These are phyloP conservation scores for Lactarius trivialis DNA, from an alignment of 768 basidiomycete genomes.

Conservation along the genomic window DNA sequence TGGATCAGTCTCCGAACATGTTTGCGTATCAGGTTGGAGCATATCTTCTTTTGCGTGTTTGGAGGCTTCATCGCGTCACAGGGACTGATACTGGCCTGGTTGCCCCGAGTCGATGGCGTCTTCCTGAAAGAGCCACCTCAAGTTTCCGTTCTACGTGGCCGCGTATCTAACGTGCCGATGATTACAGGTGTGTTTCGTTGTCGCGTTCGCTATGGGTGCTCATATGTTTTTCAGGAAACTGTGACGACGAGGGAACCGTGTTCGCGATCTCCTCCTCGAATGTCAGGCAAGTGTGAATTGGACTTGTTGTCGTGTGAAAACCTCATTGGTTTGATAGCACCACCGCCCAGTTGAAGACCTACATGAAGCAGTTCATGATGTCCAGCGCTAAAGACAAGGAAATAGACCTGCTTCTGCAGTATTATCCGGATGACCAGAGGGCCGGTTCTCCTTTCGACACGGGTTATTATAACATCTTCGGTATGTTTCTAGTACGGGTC, in stretches of 20 bases:
- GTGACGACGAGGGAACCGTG: constrained; percentile 54
- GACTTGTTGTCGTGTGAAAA: not conserved
- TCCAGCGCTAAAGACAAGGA: constrained; percentile 20
- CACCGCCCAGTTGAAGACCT: not conserved
- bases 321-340: not conserved
- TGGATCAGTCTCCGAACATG: constrained; percentile 31
- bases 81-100: constrained; percentile 24
- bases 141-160: constrained; percentile 19
- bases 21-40: constrained; percentile 30
- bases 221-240: constrained; percentile 33
- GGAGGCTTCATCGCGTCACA: constrained; percentile 14
- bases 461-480: constrained; percentile 24
- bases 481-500: constrained; percentile 19
- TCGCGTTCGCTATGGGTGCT: not conserved
- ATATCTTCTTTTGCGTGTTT: not conserved
- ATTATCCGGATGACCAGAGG: constrained; percentile 23
- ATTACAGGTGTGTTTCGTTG: constrained; percentile 18
- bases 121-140: constrained; percentile 26
- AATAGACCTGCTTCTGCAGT: constrained; percentile 20
- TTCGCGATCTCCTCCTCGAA: constrained; percentile 29
- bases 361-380: constrained; percentile 24
- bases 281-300: constrained; percentile 27
- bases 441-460: constrained; percentile 22
- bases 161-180: constrained; percentile 24
- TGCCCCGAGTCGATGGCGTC: constrained; percentile 26